phyloP scores from a whole-genome alignment of 495 filamentous ascomycete species.

The Aspergillus sclerotiicarbonarius region DNA sequence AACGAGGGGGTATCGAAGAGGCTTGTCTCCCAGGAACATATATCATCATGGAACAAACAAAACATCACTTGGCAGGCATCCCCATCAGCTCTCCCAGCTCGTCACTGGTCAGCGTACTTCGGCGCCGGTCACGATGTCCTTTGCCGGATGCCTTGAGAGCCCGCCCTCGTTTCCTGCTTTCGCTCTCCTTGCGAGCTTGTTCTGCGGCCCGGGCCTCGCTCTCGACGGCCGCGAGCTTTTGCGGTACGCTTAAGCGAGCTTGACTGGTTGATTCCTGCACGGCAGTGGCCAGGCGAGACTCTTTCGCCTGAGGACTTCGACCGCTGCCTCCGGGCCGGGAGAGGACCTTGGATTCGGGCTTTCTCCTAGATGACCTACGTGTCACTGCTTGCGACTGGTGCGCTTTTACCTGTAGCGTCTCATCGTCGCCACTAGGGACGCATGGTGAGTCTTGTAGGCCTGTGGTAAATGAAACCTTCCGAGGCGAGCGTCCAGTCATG shows the following conservation, averaged over 20 bases:
- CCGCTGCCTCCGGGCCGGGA: background rate
- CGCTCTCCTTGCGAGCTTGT: conserved; percentile 39
- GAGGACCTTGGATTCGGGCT: conserved; percentile 38
- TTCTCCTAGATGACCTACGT: conserved; percentile 32
- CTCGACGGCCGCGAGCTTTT: conserved; percentile 48
- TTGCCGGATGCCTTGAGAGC: conserved; percentile 37
- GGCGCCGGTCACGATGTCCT: conserved; percentile 51
- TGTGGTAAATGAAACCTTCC: conserved; percentile 46
- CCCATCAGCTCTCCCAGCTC: conserved; percentile 66
- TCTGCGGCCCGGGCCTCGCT: conserved; percentile 44
- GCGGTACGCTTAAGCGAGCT: conserved; percentile 32
- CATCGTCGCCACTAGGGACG: conserved; percentile 29
- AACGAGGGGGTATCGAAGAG: conserved; percentile 5
- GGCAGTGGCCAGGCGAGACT: conserved; percentile 4
- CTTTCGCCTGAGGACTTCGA: conserved; percentile 2
- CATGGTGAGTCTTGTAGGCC: conserved; percentile 38
- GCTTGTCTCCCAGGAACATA: background rate
- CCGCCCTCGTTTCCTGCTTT: conserved; percentile 45
- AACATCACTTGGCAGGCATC: conserved; percentile 13
- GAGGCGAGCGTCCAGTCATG: conserved; percentile 30
- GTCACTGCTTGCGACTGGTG: conserved; percentile 37
- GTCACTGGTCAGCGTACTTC: conserved; percentile 71
- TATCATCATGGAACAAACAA: conserved; percentile 1
- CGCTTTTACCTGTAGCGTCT: conserved; percentile 39
- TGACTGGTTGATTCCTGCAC: conserved; percentile 20